Base-by-base conservation (phyloP, 2,329 filamentous ascomycete genomes). In the Pseudogymnoascus sp. region DNA sequence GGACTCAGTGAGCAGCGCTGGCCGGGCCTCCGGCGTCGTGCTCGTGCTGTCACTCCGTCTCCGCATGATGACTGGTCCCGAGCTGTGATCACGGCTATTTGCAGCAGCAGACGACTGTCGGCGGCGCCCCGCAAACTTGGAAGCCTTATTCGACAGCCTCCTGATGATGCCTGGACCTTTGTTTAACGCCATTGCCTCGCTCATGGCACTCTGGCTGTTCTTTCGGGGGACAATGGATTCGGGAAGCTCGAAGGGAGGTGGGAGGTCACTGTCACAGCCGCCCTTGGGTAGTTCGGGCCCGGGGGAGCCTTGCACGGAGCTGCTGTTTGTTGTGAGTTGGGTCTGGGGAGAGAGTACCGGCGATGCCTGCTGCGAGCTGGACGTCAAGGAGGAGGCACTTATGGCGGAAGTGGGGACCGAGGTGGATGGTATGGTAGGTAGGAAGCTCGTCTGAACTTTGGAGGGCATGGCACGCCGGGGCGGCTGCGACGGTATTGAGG, bases 31-130 rank as follows among this genome's bases (percentile, higher is more conserved):
- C 8, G 85, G 83, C 6, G 82, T 80, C 5, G 88, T 88, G 67
- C 85, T 90, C 74, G 90, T 94, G 78, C 92, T 96, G 74, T 95
- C 92, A 74, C 92, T 97, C 67, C 92, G 86, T 63, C 91, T 84
- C 65, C 93, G 86, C 75, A 96, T 85, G 60, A 96, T 89, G 62
- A 92, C 89, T 1, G 94, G 94, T 0, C 94, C 94, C 25, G 92
- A 88, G 72, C 92, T 97, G 65, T 90, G 87, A 71, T 97, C 92
- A 42, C 92, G 86, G 72, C 88, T 91, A 64, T 87, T 85, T 19
- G 89, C 84, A 49, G 89, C 84, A 0, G 87, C 87, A 2, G 90
- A 92, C 14, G 91, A 95, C 65, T 89, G 87, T 65, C 92, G 84
- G 66, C 92, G 85, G 64, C 87, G 82, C 39, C 75, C 76, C 72